Base-by-base conservation (phyloP, 495 filamentous ascomycete genomes). In the Podospora didyma region DNA sequence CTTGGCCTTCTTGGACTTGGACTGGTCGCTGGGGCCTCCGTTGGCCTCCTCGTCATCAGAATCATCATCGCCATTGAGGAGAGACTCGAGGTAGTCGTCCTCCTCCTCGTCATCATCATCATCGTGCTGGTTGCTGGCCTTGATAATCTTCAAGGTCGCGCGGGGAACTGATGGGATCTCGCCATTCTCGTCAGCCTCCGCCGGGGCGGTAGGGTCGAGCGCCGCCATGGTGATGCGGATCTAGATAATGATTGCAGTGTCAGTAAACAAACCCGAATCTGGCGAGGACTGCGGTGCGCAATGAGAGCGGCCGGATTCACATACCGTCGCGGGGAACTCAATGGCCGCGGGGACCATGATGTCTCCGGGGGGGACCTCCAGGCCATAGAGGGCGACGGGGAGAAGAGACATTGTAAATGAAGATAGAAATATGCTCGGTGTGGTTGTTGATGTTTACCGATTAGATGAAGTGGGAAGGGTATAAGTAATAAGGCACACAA, bases 191-290 rank as follows among this genome's bases (percentile, higher is more conserved):
- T 86, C 82, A 51, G 80, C 80, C 58, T 89, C 83, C 39, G 88
- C 84, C 46, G 75, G 78, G 59, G 89, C 88, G 64, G 83, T 88
- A 34, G 94, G 94, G 70, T 99, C 92, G 64, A 99, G 86, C 63
- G 94, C 94, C 64, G 95, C 94, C 94, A 99, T 99, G 65, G 90
- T 97, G 62, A 99, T 87, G 64, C 89, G 92, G 76, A 96, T 91
- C 92, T 96, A 31, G 9, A 31, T 9, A n/a, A 62, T 14, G 17
- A 31, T 2, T 6, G 46, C n/a, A 17, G 26, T 14, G 42, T 62
- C 46, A 60, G 58, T 23, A 61, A 55, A 14, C 12, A 19, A 12
- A 23, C 21, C 52, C 21, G 21, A 6, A 22, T 21, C 17, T 7
- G 39, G n/a, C 39, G 14, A 42, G n/a, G n/a, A 5, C 14, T 37